Conservation (phyloP, 768 basidiomycete genomes). For the Naganishia onofrii region DNA sequence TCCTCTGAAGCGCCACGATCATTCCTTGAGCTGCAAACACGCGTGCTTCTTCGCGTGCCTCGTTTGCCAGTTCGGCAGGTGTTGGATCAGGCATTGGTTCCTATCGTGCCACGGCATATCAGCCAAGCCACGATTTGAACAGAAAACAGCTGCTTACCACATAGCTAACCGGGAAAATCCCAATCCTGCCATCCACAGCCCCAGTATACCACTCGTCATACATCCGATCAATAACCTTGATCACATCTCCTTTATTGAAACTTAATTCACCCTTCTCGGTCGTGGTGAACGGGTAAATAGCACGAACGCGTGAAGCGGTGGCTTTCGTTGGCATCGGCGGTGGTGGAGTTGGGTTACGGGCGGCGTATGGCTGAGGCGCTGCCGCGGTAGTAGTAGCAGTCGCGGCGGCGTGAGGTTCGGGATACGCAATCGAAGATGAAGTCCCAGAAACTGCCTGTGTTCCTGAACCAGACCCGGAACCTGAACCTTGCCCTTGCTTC, state of each 20-base stretch:
- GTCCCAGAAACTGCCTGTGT: constrained; percentile 29
- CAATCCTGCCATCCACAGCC: constrained; percentile 80
- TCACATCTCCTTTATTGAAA: constrained; percentile 87
- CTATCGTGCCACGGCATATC: background rate
- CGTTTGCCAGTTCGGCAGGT: constrained; percentile 68
- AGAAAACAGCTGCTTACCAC: constrained; percentile 61
- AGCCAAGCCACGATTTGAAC: too few species aligned
- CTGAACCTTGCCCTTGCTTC: constrained; percentile 22
- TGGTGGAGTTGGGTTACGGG: constrained; percentile 39
- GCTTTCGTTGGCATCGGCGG: constrained; percentile 43
- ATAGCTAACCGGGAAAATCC: constrained; percentile 96
- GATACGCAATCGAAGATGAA: constrained; percentile 40
- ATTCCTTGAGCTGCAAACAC: constrained; percentile 64
- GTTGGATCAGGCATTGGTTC: constrained; percentile 72
- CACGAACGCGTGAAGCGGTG: constrained; percentile 78
- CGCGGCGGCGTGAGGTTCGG: constrained; percentile 4
- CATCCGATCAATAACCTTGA: constrained; percentile 88
- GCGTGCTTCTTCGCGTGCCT: constrained; percentile 80
- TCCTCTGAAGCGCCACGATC: constrained; percentile 51
- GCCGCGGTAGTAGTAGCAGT: constrained; percentile 19
- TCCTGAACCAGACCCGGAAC: constrained; percentile 18
- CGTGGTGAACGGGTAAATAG: constrained; percentile 82
- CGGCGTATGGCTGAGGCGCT: constrained; percentile 40
- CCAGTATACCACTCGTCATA: constrained; percentile 98
- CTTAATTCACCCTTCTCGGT: constrained; percentile 84